phyloP scores from a whole-genome alignment of 2,329 filamentous ascomycete species.

The Chrysoporthe deuterocubensis region DNA sequence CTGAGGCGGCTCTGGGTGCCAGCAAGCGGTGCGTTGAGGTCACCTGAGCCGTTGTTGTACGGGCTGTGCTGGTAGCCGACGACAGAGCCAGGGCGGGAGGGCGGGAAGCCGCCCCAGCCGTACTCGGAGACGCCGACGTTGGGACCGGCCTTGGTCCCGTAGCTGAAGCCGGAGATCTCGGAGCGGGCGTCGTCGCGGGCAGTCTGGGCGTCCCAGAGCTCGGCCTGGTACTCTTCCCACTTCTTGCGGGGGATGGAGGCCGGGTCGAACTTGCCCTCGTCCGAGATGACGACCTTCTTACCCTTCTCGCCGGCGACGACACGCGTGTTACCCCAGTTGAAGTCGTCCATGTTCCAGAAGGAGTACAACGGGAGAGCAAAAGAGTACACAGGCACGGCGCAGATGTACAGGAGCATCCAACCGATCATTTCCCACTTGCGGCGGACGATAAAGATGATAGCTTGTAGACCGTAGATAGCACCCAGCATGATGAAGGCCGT shows the following conservation, averaged over 20 bases:
- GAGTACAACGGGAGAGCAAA: slow-evolving; percentile 89
- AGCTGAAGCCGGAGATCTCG: slow-evolving; percentile 91
- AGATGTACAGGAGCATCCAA: slow-evolving; percentile 96
- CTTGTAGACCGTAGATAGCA: slow-evolving; percentile 96
- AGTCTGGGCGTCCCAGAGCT: slow-evolving; percentile 94
- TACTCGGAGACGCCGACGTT: slow-evolving; percentile 68
- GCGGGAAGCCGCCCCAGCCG: slow-evolving; percentile 60
- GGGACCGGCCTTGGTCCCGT: slow-evolving; percentile 75
- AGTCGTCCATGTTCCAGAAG: slow-evolving; percentile 99
- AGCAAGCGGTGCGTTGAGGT: slow-evolving; percentile 42
- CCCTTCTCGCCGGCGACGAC: slow-evolving; percentile 93
- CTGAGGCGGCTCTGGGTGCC: slow-evolving; percentile 71
- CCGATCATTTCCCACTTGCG: slow-evolving; percentile 99
- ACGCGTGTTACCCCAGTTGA: slow-evolving; percentile 99
- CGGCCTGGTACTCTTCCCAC: slow-evolving; percentile 98
- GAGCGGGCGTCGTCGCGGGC: slow-evolving; percentile 81
- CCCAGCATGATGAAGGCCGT: slow-evolving; percentile 89
- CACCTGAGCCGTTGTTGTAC: slow-evolving; percentile 57
- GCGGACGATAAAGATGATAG: slow-evolving; percentile 93
- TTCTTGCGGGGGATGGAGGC: slow-evolving; percentile 92
- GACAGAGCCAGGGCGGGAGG: slow-evolving; percentile 60
- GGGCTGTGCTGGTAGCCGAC: slow-evolving; percentile 49
- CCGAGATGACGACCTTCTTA: slow-evolving; percentile 88
- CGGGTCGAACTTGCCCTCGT: slow-evolving; percentile 98
- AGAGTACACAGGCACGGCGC: slow-evolving; percentile 90